These are phyloP conservation scores for Bocquillonia castaneifolia DNA, from an alignment of 441 rosid genomes.

Conservation along the genomic window DNA sequence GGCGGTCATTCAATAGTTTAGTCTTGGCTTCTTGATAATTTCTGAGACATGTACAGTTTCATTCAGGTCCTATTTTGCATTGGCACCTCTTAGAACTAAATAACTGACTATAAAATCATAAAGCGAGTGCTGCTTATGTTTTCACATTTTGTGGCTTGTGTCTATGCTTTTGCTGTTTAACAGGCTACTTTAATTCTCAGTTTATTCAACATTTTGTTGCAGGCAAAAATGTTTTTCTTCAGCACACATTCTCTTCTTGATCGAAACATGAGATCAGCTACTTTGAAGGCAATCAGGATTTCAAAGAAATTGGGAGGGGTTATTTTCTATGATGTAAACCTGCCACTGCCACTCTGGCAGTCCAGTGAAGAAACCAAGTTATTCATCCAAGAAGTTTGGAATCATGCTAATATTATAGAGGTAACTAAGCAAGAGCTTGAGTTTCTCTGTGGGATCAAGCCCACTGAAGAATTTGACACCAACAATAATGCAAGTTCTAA, in stretches of 20 bases:
- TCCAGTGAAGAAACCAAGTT: conserved; percentile 67
- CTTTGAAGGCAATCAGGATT: conserved; percentile 63
- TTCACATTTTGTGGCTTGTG: background rate
- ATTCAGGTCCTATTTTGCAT: background rate
- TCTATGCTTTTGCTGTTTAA: background rate
- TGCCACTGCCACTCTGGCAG: conserved; percentile 77
- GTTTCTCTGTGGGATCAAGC: conserved; percentile 67
- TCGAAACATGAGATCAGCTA: conserved; percentile 59
- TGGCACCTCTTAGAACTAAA: background rate
- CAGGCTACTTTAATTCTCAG: conserved; percentile 12
- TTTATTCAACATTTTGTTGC: conserved; percentile 28
- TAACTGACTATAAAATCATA: background rate
- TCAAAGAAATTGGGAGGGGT: conserved; percentile 63
- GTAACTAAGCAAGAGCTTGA: conserved; percentile 90
- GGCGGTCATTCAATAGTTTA: background rate
- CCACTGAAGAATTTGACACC: conserved; percentile 67
- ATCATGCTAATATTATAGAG: conserved; percentile 67
- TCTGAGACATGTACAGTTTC: background rate
- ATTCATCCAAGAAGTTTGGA: conserved; percentile 67
- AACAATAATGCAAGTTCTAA: conserved; percentile 50
- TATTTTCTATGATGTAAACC: conserved; percentile 75
- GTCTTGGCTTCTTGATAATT: background rate
- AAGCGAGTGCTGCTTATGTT: background rate
- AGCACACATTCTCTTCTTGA: conserved; percentile 76
- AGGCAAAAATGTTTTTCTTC: conserved; percentile 90